These are phyloP conservation scores for Aspergillus caelatus DNA, from an alignment of 2,329 filamentous ascomycete species.

Conservation along the genomic window DNA sequence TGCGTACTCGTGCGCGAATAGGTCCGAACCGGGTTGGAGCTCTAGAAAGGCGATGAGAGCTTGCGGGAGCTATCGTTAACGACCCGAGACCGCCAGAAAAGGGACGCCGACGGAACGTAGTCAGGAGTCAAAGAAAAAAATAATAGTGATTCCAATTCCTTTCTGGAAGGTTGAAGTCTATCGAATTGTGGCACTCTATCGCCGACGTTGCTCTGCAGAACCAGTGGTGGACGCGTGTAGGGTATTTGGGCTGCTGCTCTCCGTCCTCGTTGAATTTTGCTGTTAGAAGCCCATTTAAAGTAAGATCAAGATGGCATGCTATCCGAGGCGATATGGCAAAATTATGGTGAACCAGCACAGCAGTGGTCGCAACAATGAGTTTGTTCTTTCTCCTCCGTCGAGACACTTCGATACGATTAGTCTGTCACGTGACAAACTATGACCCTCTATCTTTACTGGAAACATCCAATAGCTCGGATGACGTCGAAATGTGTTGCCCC, in stretches of 20 bases:
- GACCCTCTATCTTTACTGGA: background rate
- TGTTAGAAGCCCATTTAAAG: constrained; percentile 3
- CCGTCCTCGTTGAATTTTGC: background rate
- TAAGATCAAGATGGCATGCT: background rate
- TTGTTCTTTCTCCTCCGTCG: background rate
- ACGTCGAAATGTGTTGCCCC: background rate
- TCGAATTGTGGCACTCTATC: background rate
- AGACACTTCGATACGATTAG: background rate
- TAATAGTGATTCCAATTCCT: background rate
- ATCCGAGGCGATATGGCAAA: background rate
- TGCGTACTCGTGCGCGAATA: constrained; percentile 1
- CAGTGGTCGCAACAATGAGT: background rate
- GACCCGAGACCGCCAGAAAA: background rate
- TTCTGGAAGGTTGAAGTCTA: background rate
- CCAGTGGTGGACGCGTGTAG: background rate
- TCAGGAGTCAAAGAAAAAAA: background rate
- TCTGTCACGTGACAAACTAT: background rate
- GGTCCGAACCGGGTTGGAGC: background rate
- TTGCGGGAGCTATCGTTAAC: background rate
- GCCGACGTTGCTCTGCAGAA: background rate
- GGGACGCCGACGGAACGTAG: background rate
- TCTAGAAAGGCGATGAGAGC: background rate
- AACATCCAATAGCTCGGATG: background rate
- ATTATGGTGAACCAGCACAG: constrained; percentile 3
- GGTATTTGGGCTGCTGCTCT: background rate